Evolutionary conservation across 1,284 basidiomycete species (phyloP), one percentile per base, ranked within the genome.

Genomic region (Marasmius fiardii): DNA sequence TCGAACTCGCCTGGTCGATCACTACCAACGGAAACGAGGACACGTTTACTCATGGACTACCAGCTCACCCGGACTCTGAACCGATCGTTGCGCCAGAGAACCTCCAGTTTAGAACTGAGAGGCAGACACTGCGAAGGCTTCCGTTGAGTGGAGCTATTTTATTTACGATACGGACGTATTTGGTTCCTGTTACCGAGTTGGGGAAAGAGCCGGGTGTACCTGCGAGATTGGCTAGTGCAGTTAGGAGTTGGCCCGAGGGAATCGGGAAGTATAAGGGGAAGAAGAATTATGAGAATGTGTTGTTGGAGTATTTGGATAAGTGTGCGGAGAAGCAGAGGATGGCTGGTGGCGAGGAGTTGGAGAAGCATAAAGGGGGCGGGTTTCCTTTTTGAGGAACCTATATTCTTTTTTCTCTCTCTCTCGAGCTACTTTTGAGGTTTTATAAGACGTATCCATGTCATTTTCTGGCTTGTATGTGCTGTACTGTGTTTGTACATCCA

Each of bases 151-250:
- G 90, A 2, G 86, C 83, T 14, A 77, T 92, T 41, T 73, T 88
- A n/a, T 93, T 93, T 67, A 88, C 86, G 41, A 88, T 92, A 62
- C 77, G 88, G 16, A 88, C 87, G 35, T 90, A 92, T 67, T 63
- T 87, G 57, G 81, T 80, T n/a, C 80, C 80, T 5, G 67, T 92
- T 8, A 76, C 75, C 37, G 75, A 80, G 44, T 67, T 93, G 1
- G 82, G 71, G 26, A 64, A 73, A 53, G 90, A 92, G 65, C 74
- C 71, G 14, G 88, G 86, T 1, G 80, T 88, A 6, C 81, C 86
- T 0, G 85, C 79, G 48, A 74, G 90, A 33, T 67, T 92, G 64
- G 88, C 85, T 11, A 81, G 78, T 55, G 86, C 88, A 2, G 72
- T 92, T 44, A 69, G 83, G 59, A 82, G 80, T 62, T 90, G 88